These are phyloP conservation scores for Phytomonas sp. DNA, from an alignment of 208 protist species.

Conservation along the genomic window DNA sequence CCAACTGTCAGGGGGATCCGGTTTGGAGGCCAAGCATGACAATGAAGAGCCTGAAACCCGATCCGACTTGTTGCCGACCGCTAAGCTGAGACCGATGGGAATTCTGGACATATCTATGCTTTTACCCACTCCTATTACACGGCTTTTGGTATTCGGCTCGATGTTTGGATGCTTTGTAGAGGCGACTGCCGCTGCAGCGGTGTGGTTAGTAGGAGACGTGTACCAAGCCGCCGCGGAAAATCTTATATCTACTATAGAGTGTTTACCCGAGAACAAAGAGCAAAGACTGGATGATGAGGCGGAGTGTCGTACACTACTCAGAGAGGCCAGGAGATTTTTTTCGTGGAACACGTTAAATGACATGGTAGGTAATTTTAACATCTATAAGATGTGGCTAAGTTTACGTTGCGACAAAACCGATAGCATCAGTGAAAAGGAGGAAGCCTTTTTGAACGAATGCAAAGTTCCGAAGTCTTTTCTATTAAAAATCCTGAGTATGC, in stretches of 20 bases:
- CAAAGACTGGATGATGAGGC: slow-evolving; percentile 18
- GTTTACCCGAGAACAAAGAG: background rate
- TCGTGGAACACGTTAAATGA: slow-evolving; percentile 61
- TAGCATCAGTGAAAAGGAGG: slow-evolving; percentile 17
- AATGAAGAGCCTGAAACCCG: slow-evolving; percentile 8
- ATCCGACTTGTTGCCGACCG: slow-evolving; percentile 10
- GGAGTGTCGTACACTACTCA: slow-evolving; percentile 30
- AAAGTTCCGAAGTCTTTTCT: slow-evolving; percentile 31
- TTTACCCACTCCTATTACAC: slow-evolving; percentile 33
- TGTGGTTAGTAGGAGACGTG: slow-evolving; percentile 53
- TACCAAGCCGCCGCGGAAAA: slow-evolving; percentile 16
- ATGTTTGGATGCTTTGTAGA: slow-evolving; percentile 41
- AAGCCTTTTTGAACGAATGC: slow-evolving; percentile 50
- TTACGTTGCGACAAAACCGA: slow-evolving; percentile 15
- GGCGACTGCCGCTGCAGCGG: slow-evolving; percentile 51
- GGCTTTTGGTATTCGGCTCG: slow-evolving; percentile 34
- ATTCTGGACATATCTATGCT: slow-evolving; percentile 33
- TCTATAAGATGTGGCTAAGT: slow-evolving; percentile 76
- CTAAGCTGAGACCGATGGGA: slow-evolving; percentile 37
- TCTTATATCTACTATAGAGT: background rate
- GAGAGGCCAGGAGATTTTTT: slow-evolving; percentile 71
- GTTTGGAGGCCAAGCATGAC: background rate
- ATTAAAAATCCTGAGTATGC: slow-evolving; percentile 21
- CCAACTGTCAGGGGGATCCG: slow-evolving; percentile 2
- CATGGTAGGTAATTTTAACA: slow-evolving; percentile 48